Evolutionary conservation across 116 monocot species (phyloP).

Genomic region (Thalassia testudinum): DNA sequence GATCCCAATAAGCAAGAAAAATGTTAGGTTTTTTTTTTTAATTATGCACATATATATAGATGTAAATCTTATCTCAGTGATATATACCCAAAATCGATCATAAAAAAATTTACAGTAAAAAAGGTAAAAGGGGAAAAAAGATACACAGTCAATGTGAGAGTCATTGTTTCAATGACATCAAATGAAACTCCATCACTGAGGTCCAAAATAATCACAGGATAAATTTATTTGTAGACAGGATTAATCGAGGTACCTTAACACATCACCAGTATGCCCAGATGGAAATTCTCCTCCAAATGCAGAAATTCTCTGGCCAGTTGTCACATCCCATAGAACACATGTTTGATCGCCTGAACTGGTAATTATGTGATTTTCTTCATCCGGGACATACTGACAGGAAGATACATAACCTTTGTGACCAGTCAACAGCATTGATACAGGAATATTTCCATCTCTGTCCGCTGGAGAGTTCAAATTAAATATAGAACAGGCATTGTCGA

Average conservation of each 20-base stretch:
- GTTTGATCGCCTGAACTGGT: conserved; percentile 96
- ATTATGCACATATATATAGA: too few species aligned
- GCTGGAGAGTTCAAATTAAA: conserved; percentile 69
- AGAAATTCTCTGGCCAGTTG: conserved; percentile 80
- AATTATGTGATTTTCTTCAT: conserved; percentile 71
- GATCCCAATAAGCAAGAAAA: too few species aligned
- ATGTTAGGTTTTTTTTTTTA: too few species aligned
- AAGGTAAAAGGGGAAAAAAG: too few species aligned
- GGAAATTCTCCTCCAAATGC: conserved; percentile 97
- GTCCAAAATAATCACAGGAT: too few species aligned
- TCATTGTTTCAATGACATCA: too few species aligned
- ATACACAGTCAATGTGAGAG: too few species aligned
- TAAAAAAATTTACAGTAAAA: too few species aligned
- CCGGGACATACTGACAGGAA: conserved; percentile 80
- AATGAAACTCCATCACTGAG: too few species aligned
- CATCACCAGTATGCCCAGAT: conserved; percentile 91
- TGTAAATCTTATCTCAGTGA: too few species aligned
- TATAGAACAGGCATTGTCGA: conserved; percentile 90
- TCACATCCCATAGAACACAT: conserved; percentile 89
- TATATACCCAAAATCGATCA: too few species aligned
- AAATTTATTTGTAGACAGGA: too few species aligned
- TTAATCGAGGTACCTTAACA: conserved; percentile 41
- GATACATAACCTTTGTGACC: conserved; percentile 96
- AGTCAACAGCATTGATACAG: conserved; percentile 57
- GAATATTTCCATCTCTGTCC: conserved; percentile 82